Conservation (phyloP, 306 rosid species). For the Herpetospermum pedunculosum region DNA sequence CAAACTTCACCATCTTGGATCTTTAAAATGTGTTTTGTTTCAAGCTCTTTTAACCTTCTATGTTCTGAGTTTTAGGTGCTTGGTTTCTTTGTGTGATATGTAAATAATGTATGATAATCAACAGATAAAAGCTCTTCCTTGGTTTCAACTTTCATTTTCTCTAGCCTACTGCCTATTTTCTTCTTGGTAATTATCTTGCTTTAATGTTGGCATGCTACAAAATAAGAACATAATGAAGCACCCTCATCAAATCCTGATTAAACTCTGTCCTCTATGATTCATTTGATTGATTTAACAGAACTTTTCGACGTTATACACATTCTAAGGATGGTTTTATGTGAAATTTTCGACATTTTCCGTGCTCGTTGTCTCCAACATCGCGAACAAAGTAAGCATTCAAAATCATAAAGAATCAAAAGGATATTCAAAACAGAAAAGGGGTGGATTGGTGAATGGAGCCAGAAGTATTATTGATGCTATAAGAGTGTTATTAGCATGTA, state of each 20-base stretch:
- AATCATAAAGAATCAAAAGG: background rate
- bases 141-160: background rate
- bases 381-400: background rate
- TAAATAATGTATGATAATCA: constrained; percentile 4
- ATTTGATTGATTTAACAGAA: background rate
- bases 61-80: background rate
- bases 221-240: background rate
- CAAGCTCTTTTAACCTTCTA: background rate
- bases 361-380: background rate
- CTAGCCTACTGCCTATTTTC: background rate
- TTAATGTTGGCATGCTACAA: background rate
- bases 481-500: background rate
- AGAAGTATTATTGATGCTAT: background rate
- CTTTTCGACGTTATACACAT: background rate
- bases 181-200: background rate
- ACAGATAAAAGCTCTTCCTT: background rate
- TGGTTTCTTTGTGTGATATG: background rate
- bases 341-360: background rate
- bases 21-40: background rate
- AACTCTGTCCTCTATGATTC: background rate
- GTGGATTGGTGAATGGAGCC: background rate
- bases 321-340: background rate
- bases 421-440: background rate
- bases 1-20: constrained; percentile 36
- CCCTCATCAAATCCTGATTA: background rate